Percentiles rank a stretch among this genome's conserved stretches.
Conservation (phyloP, 2,329 filamentous ascomycete genomes). For the Pyrenophora graminea region DNA sequence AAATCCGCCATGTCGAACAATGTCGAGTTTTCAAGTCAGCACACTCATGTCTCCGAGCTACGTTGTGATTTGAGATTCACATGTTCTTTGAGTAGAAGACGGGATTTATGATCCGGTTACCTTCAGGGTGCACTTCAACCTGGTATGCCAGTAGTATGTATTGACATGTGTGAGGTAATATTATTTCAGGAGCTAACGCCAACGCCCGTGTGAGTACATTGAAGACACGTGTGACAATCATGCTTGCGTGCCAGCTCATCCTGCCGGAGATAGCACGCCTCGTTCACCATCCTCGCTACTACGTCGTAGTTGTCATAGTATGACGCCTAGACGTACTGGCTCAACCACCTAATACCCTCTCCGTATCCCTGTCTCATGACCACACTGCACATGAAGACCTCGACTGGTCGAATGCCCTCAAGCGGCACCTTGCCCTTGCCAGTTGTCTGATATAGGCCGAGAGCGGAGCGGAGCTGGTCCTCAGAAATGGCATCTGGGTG, state of each 20-base stretch:
- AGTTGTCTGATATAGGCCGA: slow-evolving; percentile 80
- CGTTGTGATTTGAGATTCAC: too few relatives aligned
- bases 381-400: slow-evolving; percentile 97
- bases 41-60: too few relatives aligned
- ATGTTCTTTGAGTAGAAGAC: too few relatives aligned
- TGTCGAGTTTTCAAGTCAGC: too few relatives aligned
- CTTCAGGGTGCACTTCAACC: too few relatives aligned
- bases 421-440: slow-evolving; percentile 46
- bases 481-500: slow-evolving; percentile 94
- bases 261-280: background rate
- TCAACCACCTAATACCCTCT: slow-evolving; percentile 50
- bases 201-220: slow-evolving; percentile 18
- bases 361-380: slow-evolving; percentile 84
- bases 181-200: slow-evolving; percentile 25
- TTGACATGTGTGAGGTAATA: slow-evolving; percentile 13
- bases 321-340: slow-evolving; percentile 45
- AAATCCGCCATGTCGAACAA: too few relatives aligned
- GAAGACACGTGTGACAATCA: slow-evolving; percentile 12
- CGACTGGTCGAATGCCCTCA: slow-evolving; percentile 62
- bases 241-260: slow-evolving; percentile 10
- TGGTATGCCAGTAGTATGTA: slow-evolving; percentile 1
- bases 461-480: slow-evolving; percentile 88
- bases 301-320: background rate
- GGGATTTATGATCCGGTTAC: too few relatives aligned
- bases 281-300: background rate